These are phyloP conservation scores for Taphrina deformans DNA, from an alignment of 1,139 yeast species.

Conservation along the genomic window DNA sequence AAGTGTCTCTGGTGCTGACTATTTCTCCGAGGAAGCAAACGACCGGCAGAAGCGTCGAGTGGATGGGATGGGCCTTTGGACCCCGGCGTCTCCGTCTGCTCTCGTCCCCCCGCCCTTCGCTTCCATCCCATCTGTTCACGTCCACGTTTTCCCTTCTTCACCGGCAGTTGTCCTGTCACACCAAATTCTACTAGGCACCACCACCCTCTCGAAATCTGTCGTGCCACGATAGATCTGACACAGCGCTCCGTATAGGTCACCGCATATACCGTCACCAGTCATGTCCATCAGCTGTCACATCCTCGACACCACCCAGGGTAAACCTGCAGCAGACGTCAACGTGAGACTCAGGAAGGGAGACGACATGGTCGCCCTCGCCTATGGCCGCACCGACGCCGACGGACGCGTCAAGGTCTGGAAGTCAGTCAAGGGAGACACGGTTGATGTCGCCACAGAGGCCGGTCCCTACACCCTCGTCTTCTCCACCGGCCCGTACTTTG, in stretches of 20 bases:
- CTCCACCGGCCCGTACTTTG: constrained; percentile 31
- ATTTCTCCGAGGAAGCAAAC: background rate
- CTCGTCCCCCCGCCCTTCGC: background rate
- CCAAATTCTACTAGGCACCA: no score
- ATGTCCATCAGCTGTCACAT: constrained; percentile 32
- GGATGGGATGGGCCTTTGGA: no score
- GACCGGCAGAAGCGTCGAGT: no score
- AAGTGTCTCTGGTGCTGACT: background rate
- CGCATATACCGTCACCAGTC: no score
- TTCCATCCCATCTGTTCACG: background rate
- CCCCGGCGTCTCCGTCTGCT: background rate
- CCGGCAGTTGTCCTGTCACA: no score
- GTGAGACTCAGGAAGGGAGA: constrained; percentile 16
- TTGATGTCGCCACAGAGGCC: constrained; percentile 6
- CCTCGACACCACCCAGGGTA: constrained; percentile 31
- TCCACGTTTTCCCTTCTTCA: background rate
- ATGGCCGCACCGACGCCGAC: constrained; percentile 32
- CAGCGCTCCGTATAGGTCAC: no score
- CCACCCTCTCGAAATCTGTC: no score
- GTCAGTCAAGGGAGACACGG: background rate
- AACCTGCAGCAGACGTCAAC: constrained; percentile 17
- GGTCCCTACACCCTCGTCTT: constrained; percentile 26
- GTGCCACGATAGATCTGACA: no score
- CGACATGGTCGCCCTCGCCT: constrained; percentile 16
- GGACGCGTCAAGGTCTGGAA: constrained; percentile 31